Evolutionary conservation across 192 early-diverging fungal genomes (phyloP).

Genomic region (Podila epigama): DNA sequence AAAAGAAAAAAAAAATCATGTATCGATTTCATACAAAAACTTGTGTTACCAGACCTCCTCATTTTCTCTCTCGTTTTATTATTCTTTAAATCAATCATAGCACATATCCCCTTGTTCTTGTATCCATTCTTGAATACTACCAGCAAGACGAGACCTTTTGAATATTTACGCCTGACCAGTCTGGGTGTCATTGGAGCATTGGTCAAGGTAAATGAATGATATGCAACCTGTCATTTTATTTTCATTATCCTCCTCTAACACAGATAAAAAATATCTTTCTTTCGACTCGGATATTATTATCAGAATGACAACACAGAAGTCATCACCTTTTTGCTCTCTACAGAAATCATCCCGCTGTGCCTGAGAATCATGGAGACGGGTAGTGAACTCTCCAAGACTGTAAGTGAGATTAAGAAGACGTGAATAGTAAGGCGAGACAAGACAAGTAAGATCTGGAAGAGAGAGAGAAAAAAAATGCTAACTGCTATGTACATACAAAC

Average conservation of each 20-base stretch:
- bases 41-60: neutral
- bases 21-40: neutral
- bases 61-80: neutral
- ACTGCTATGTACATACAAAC: too few relatives aligned
- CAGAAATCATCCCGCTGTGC: slow-evolving; percentile 97
- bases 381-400: slow-evolving; percentile 95
- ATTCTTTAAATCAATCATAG: slow-evolving; percentile 46
- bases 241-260: slow-evolving; percentile 9
- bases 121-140: slow-evolving; percentile 98
- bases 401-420: neutral
- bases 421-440: neutral
- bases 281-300: neutral
- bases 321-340: slow-evolving; percentile 92
- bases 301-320: slow-evolving; percentile 96
- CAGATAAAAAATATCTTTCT: neutral
- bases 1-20: too few relatives aligned
- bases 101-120: slow-evolving; percentile 96
- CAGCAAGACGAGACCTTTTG: slow-evolving; percentile 93
- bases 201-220: slow-evolving; percentile 74
- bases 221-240: neutral
- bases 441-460: neutral
- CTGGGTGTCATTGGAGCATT: slow-evolving; percentile 96
- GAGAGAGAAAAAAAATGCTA: too few relatives aligned
- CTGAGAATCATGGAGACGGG: slow-evolving; percentile 99
- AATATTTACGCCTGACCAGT: slow-evolving; percentile 93